phyloP scores from a whole-genome alignment of 345 rosid genomes.

The Citrus reticulata region DNA sequence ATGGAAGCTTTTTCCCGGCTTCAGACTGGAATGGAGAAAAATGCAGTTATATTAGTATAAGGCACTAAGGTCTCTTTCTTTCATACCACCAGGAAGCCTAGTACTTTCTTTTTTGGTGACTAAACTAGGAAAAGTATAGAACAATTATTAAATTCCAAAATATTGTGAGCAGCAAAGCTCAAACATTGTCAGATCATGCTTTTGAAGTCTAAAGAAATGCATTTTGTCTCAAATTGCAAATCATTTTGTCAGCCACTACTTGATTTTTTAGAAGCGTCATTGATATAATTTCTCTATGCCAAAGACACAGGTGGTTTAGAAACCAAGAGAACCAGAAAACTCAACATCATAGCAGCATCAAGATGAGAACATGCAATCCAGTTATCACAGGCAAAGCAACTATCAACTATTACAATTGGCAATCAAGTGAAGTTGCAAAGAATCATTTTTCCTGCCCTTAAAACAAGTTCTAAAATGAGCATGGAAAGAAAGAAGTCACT shows the following conservation, averaged over 20 bases:
- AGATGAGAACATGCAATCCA: not conserved
- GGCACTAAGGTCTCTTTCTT: too few species aligned
- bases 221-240: not conserved
- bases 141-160: not conserved
- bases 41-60: not conserved
- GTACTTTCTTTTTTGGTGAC: too few species aligned
- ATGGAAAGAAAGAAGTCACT: not conserved
- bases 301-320: not conserved
- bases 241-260: not conserved
- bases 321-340: not conserved
- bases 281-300: not conserved
- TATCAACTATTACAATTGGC: not conserved
- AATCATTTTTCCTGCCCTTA: not conserved
- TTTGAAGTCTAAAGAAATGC: not conserved
- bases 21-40: conserved; percentile 60
- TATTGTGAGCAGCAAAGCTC: not conserved
- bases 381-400: not conserved
- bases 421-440: not conserved
- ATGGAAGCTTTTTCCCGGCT: conserved; percentile 87
- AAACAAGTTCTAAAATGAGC: not conserved
- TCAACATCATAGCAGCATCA: not conserved
- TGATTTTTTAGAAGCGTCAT: not conserved
- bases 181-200: not conserved
- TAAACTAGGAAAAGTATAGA: not conserved
- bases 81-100: too few species aligned